Evolutionary conservation across 495 filamentous ascomycete genomes (phyloP), one percentile per base, ranked within the genome.

Genomic region (Xylona heveae): DNA sequence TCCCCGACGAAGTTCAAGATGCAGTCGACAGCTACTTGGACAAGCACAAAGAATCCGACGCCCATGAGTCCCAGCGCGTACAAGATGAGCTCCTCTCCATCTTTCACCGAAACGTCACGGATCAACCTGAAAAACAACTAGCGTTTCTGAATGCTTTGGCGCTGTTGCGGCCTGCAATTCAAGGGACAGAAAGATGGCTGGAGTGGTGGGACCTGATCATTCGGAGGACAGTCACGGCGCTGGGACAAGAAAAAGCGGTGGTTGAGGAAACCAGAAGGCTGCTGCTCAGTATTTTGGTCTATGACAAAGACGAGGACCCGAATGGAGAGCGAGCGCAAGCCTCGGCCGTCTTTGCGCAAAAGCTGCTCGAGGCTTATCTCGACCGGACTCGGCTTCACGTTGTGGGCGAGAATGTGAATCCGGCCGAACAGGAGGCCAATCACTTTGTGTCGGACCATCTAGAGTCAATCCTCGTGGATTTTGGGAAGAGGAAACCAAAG

Each of bases 131-230:
- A 24, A 65, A 61, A 34, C 61, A 64, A 42, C 66, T 64, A 3
- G 44, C 61, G 7, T 82, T 81, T 47, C 51, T 80, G 24, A 53
- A 57, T 22, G 55, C 69, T 20, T 54, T 81, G 20, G 56, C 61
- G 10, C 53, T 55, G 22, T 54, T 80, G 14, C 62, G 62, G 14
- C 74, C 71, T 3, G 57, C 57, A 3, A 56, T 80, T 21, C 52
- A 49, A 16, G 58, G 64, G 2, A 55, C 64, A 2, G 57, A 50
- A 12, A 57, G 60, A 34, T 44, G 69, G 21, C 42, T 65, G 28
- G 58, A 70, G 42, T 80, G 76, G 76, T 76, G 73, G 64, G 62
- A 70, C 8, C 56, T 61, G 42, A 53, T 76, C 23, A 51, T 75
- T 17, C 53, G 58, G 31, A 68, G 68, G 2, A 61, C 66, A 1